These are phyloP conservation scores for Halophytophthora polymorphica DNA, from an alignment of 352 stramenopile species.

Conservation along the genomic window DNA sequence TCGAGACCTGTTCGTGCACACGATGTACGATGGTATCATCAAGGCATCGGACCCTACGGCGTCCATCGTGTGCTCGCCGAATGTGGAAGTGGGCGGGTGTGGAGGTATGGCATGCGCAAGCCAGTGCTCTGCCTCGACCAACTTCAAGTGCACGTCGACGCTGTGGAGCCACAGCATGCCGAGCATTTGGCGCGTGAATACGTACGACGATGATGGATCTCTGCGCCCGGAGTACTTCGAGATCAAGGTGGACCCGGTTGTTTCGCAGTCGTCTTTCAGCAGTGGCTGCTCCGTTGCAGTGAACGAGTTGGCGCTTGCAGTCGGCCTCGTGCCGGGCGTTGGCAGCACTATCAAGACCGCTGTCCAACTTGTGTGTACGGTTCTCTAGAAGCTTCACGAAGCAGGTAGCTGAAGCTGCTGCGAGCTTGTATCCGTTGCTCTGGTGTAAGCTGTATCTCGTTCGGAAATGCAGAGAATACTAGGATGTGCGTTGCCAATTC, in stretches of 20 bases:
- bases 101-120: not conserved
- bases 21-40: conserved; percentile 4
- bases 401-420: too few relatives aligned
- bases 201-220: conserved; percentile 8
- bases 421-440: too few relatives aligned
- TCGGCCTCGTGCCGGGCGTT: conserved; percentile 2
- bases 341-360: conserved; percentile 1
- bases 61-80: not conserved
- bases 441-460: too few relatives aligned
- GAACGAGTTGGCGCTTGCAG: conserved; percentile 1
- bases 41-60: conserved; percentile 4
- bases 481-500: too few relatives aligned
- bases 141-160: conserved; percentile 2
- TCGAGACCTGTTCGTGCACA: conserved; percentile 9
- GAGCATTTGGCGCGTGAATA: conserved; percentile 1
- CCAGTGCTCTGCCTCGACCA: not conserved
- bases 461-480: too few relatives aligned
- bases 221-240: conserved; percentile 9
- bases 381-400: not conserved
- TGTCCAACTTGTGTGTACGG: conserved; percentile 1
- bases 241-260: not conserved
- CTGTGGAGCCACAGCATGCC: conserved; percentile 7
- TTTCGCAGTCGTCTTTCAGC: not conserved
- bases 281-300: not conserved
- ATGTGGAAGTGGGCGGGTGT: not conserved